Base-by-base conservation (phyloP, 1,139 yeast genomes). In the Blastobotrys petasosporus region DNA sequence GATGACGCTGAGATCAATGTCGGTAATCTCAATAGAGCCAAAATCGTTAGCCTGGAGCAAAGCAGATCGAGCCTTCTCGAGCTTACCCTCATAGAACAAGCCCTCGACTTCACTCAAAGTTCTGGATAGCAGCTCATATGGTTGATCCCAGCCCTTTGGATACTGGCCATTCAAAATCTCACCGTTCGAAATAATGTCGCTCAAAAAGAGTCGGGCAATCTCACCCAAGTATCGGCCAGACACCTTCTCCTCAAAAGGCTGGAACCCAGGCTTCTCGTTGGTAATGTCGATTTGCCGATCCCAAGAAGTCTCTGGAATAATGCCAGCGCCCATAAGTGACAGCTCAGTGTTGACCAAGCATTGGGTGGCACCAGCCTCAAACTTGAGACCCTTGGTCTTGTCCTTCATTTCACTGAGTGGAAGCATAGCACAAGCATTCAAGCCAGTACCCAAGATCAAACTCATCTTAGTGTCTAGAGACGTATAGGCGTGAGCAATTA, bases 201-300 rank as follows among this genome's bases (percentile, higher is more conserved):
- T 70, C 44, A 87, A 64, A 9, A 81, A 71, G 41, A 80, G 79
- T 58, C 97, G 74, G 49, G 85, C 72, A 43, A 88, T 73, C 64
- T 87, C 97, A 47, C 96, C 96, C 60, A 87, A 69, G 60, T 84
- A 87, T 82, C 87, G 80, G 29, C 96, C 97, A 51, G 88, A 79
- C 38, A 86, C 83, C 65, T 94, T 76, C 58, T 85, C 85, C 64
- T 88, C 97, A 61, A 86, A 82, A 59, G 88, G 77, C 65, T 88
- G 95, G 68, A 73, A 85, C 3, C 94, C 94, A 17, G 80, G 82
- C 58, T 82, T 82, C 28, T 85, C 73, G 12, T 88, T 81, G 37
- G 64, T 59, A 54, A 74, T 74, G 60, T 87, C 95, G 48, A 87
- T 77, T 38, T 71, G 72, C 33, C 66, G 64, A 65, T 87, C 97